These are phyloP conservation scores for Boletus mariae DNA, from an alignment of 1,284 basidiomycete species.

Conservation along the genomic window DNA sequence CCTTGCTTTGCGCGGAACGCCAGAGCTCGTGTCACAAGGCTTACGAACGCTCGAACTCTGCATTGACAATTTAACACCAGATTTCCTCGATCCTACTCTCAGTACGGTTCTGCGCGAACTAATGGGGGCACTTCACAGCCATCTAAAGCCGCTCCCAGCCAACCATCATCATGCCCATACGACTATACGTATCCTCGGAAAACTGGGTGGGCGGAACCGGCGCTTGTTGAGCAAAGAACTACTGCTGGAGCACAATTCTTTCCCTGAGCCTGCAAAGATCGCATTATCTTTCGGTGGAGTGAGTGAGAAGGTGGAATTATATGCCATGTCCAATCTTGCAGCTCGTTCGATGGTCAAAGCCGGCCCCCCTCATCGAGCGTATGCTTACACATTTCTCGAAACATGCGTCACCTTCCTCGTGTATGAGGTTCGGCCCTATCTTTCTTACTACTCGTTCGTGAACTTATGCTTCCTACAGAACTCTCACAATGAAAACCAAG, in stretches of 20 bases:
- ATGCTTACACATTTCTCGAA: slow-evolving; percentile 81
- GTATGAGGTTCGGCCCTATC: slow-evolving; percentile 56
- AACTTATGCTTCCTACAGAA: slow-evolving; percentile 46
- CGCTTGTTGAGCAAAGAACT: slow-evolving; percentile 84
- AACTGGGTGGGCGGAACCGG: slow-evolving; percentile 94
- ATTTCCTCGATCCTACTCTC: slow-evolving; percentile 97
- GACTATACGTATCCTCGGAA: slow-evolving; percentile 95
- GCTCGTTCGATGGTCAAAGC: slow-evolving; percentile 59
- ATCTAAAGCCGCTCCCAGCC: slow-evolving; percentile 88
- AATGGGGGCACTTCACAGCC: slow-evolving; percentile 90
- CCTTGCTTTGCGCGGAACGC: slow-evolving; percentile 82
- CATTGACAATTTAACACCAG: slow-evolving; percentile 98
- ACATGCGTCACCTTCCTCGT: slow-evolving; percentile 71
- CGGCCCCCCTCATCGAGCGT: slow-evolving; percentile 49
- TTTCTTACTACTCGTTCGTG: background rate
- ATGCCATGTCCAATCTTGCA: slow-evolving; percentile 72
- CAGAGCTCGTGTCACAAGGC: slow-evolving; percentile 94
- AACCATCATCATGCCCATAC: slow-evolving; percentile 92
- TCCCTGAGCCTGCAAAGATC: slow-evolving; percentile 67
- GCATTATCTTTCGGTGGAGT: slow-evolving; percentile 74
- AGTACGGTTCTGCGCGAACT: slow-evolving; percentile 90
- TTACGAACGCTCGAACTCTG: slow-evolving; percentile 97
- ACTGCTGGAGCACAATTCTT: slow-evolving; percentile 66
- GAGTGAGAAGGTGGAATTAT: slow-evolving; percentile 67
- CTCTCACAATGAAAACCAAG: slow-evolving; percentile 68